Evolutionary conservation across 257 asterid genomes (phyloP).

Genomic region (Penstemon eatonii): DNA sequence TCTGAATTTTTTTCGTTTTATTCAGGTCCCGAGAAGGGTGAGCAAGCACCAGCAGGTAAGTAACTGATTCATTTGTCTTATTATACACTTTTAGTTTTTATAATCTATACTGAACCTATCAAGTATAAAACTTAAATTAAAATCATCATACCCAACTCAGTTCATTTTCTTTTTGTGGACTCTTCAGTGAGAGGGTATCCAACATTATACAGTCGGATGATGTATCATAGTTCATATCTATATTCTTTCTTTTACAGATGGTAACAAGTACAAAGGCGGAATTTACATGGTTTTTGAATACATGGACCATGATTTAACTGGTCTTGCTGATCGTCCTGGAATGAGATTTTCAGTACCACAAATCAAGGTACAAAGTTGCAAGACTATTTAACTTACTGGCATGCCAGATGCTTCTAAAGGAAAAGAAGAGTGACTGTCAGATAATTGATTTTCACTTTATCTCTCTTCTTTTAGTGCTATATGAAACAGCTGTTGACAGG

Average conservation of each 20-base stretch:
- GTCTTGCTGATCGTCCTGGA: slow-evolving; percentile 93
- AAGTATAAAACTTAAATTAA: background rate
- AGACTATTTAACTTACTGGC: slow-evolving; percentile 24
- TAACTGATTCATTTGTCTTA: slow-evolving; percentile 7
- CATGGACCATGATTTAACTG: slow-evolving; percentile 94
- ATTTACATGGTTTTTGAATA: slow-evolving; percentile 95
- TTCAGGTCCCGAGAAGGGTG: slow-evolving; percentile 85
- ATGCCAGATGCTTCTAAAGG: slow-evolving; percentile 41
- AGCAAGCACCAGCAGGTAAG: slow-evolving; percentile 61
- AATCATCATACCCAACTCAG: background rate
- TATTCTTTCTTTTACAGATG: slow-evolving; percentile 52
- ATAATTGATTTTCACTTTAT: slow-evolving; percentile 42
- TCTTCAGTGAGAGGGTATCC: slow-evolving; percentile 3
- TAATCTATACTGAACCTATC: background rate
- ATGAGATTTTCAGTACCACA: slow-evolving; percentile 86
- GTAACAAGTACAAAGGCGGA: slow-evolving; percentile 82
- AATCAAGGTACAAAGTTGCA: slow-evolving; percentile 58
- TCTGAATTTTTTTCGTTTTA: slow-evolving; percentile 27
- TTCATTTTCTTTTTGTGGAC: background rate
- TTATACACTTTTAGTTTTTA: background rate
- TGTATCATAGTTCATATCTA: background rate
- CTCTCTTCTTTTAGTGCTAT: slow-evolving; percentile 65
- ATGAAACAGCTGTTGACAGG: slow-evolving; percentile 92
- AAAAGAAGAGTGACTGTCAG: slow-evolving; percentile 47
- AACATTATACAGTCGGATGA: slow-evolving; percentile 10